Conservation (phyloP, 1,284 basidiomycete species). For the Sporisorium scitamineum region DNA sequence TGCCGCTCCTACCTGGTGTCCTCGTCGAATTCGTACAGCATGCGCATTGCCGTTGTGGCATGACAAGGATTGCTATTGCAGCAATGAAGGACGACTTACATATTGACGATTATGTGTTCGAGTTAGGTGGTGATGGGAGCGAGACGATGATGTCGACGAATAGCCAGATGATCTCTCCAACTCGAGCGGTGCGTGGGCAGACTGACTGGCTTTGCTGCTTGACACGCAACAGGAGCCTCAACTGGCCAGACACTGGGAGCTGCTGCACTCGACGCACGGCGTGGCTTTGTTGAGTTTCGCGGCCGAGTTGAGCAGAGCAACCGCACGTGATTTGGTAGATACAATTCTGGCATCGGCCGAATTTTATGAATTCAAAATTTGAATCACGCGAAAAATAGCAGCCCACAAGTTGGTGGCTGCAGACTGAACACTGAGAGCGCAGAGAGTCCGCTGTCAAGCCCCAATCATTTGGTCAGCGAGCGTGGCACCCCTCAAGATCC, state of each 20-base stretch:
- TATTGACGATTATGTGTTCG: slow-evolving; percentile 31
- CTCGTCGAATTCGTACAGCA: slow-evolving; percentile 1
- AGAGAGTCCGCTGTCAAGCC: not conserved
- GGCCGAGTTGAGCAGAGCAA: not conserved
- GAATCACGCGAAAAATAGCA: not conserved
- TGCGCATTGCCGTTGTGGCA: not conserved
- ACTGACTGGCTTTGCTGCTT: slow-evolving; percentile 1
- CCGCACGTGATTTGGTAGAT: not conserved
- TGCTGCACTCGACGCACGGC: not conserved
- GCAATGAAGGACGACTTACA: slow-evolving; percentile 36
- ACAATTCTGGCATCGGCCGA: not conserved
- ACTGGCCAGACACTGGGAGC: not conserved
- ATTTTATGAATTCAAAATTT: not conserved
- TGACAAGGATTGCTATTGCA: slow-evolving; percentile 11
- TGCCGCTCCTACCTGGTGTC: not conserved
- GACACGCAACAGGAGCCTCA: not conserved
- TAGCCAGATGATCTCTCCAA: slow-evolving; percentile 2
- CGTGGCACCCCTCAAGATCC: slow-evolving; percentile 6
- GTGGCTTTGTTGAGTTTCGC: not conserved
- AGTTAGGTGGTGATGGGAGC: slow-evolving; percentile 41
- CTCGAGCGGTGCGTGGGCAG: not conserved
- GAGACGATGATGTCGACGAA: slow-evolving; percentile 18
- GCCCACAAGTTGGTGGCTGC: not conserved
- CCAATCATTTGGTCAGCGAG: not conserved
- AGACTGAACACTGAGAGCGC: not conserved